Evolutionary conservation across 495 filamentous ascomycete species (phyloP).

Genomic region (Oidiodendron maius): DNA sequence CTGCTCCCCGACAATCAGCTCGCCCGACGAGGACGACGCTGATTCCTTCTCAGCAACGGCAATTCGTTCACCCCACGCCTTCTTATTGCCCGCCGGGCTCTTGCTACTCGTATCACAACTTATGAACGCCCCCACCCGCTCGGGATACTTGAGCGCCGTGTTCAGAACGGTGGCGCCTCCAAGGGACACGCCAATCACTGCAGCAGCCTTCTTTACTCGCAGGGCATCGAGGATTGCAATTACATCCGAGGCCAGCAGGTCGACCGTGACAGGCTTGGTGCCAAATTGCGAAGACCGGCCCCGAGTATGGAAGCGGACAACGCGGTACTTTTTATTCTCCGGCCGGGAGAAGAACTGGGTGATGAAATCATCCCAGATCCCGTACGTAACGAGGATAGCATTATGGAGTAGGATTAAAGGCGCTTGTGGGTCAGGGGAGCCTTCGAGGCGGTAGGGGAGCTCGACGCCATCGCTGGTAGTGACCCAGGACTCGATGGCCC

Average conservation of each 20-base stretch:
- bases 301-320: conserved; percentile 66
- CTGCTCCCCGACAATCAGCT: conserved; percentile 47
- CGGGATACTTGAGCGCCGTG: conserved; percentile 59
- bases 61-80: conserved; percentile 72
- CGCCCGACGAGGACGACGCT: conserved; percentile 37
- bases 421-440: conserved; percentile 55
- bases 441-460: conserved; percentile 70
- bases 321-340: conserved; percentile 56
- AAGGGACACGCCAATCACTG: conserved; percentile 67
- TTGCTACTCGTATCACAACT: conserved; percentile 73
- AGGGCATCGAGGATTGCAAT: conserved; percentile 50
- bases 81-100: conserved; percentile 60
- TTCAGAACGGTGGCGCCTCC: conserved; percentile 72
- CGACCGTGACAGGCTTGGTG: conserved; percentile 49
- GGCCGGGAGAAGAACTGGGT: conserved; percentile 49
- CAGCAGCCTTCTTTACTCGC: conserved; percentile 52
- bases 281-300: conserved; percentile 44
- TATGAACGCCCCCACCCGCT: conserved; percentile 52
- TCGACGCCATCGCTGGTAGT: conserved; percentile 60
- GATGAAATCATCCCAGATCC: conserved; percentile 74
- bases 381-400: conserved; percentile 63
- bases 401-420: conserved; percentile 69
- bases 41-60: conserved; percentile 56
- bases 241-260: conserved; percentile 62
- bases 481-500: conserved; percentile 58